phyloP scores from a whole-genome alignment of 495 filamentous ascomycete species.

The Tetracladium setigerum region DNA sequence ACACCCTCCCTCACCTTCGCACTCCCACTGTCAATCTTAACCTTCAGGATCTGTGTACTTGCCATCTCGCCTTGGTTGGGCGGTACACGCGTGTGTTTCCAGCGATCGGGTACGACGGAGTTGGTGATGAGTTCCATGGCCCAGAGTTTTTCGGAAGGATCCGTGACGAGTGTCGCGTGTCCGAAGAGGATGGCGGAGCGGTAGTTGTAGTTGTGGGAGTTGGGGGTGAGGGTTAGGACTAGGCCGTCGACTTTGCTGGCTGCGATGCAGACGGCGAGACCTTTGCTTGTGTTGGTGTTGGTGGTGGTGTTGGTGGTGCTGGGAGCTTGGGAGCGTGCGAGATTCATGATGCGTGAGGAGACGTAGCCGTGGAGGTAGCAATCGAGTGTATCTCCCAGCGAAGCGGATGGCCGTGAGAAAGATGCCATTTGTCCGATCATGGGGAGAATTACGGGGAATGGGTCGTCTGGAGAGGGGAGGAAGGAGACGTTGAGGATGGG shows the following conservation, averaged over 20 bases:
- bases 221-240: slow-evolving; percentile 57
- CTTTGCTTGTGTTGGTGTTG: neutral
- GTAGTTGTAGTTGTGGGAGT: slow-evolving; percentile 85
- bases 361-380: slow-evolving; percentile 87
- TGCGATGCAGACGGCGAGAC: slow-evolving; percentile 55
- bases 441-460: slow-evolving; percentile 70
- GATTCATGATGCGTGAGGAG: slow-evolving; percentile 67
- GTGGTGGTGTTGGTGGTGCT: neutral
- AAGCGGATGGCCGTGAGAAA: slow-evolving; percentile 50
- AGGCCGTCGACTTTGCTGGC: slow-evolving; percentile 57
- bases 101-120: slow-evolving; percentile 60
- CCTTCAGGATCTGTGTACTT: slow-evolving; percentile 64
- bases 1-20: slow-evolving; percentile 69
- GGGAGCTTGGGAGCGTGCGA: neutral
- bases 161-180: slow-evolving; percentile 57
- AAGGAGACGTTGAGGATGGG: slow-evolving; percentile 85
- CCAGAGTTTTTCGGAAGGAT: slow-evolving; percentile 65
- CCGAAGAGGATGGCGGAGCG: slow-evolving; percentile 77
- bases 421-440: slow-evolving; percentile 82
- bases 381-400: slow-evolving; percentile 50
- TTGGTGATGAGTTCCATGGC: slow-evolving; percentile 80
- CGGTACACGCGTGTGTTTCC: slow-evolving; percentile 57
- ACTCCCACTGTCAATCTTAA: slow-evolving; percentile 65
- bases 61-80: slow-evolving; percentile 69
- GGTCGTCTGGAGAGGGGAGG: slow-evolving; percentile 44